Percentiles rank a stretch among this genome's conserved stretches.
These are phyloP conservation scores for Raddia guianensis DNA, from an alignment of 176 grass and related monocot species.

Conservation along the genomic window DNA sequence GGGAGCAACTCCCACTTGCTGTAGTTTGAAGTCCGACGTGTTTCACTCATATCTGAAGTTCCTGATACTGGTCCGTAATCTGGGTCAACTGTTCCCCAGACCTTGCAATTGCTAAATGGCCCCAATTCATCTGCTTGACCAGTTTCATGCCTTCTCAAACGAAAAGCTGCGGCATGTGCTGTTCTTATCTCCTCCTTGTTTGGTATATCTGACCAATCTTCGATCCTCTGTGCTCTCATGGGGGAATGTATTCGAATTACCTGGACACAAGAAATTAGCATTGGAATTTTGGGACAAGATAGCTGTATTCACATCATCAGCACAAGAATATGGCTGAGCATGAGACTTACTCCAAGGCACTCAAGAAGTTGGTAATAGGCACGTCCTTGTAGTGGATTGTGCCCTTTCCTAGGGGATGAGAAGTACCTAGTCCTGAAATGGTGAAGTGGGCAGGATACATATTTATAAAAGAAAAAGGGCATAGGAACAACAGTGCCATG, in stretches of 20 bases:
- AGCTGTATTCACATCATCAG: background rate
- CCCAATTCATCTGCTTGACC: conserved; percentile 47
- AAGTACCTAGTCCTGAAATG: conserved; percentile 89
- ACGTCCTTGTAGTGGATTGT: conserved; percentile 94
- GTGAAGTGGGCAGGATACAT: conserved; percentile 40
- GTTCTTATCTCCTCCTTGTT: conserved; percentile 71
- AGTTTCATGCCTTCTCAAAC: conserved; percentile 55
- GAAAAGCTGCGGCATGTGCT: conserved; percentile 71
- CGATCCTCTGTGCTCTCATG: conserved; percentile 80
- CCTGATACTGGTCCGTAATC: conserved; percentile 76
- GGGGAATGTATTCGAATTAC: conserved; percentile 91
- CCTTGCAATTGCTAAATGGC: conserved; percentile 90
- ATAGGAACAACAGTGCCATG: background rate
- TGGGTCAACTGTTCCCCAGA: conserved; percentile 71
- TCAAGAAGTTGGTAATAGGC: conserved; percentile 99
- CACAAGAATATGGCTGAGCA: background rate
- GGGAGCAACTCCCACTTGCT: conserved; percentile 88
- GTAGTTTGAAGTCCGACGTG: conserved; percentile 67
- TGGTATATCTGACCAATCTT: conserved; percentile 88
- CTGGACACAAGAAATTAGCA: conserved; percentile 43
- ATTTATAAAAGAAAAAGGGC: conserved; percentile 2
- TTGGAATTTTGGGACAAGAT: background rate
- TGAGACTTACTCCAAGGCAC: conserved; percentile 81
- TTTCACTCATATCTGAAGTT: conserved; percentile 72
- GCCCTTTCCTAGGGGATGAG: conserved; percentile 79